A percentile compares a stretch with the other conserved stretches of the same genome.
These are phyloP conservation scores for Peniophora sp. DNA, from an alignment of 1,284 basidiomycete genomes.

Conservation along the genomic window DNA sequence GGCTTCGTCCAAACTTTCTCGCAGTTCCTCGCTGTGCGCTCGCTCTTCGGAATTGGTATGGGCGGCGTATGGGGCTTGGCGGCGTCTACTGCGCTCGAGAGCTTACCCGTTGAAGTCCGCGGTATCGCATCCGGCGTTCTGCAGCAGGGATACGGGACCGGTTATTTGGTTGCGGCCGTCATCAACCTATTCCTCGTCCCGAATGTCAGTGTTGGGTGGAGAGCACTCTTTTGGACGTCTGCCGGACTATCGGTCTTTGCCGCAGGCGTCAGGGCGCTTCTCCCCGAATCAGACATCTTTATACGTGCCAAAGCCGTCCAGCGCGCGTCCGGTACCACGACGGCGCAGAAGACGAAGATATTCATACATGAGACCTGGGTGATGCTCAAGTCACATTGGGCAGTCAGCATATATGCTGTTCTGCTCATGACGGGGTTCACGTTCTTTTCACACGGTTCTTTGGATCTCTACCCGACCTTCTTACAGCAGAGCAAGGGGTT, in stretches of 20 bases:
- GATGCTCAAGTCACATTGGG: conserved; percentile 85
- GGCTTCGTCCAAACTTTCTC: conserved; percentile 64
- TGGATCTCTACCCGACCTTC: conserved; percentile 79
- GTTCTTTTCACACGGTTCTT: conserved; percentile 83
- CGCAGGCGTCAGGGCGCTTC: conserved; percentile 55
- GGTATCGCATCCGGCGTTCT: conserved; percentile 82
- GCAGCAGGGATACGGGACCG: conserved; percentile 61
- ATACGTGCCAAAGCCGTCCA: conserved; percentile 48
- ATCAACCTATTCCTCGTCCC: conserved; percentile 76
- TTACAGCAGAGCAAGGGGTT: conserved; percentile 58
- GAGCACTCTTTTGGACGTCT: conserved; percentile 62
- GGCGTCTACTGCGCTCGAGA: conserved; percentile 77
- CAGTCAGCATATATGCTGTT: conserved; percentile 78
- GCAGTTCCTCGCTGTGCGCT: conserved; percentile 67
- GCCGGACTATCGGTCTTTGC: conserved; percentile 71
- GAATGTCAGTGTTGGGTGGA: conserved; percentile 42
- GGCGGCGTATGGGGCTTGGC: conserved; percentile 80
- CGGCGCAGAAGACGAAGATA: conserved; percentile 50
- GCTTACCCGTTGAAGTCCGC: conserved; percentile 80
- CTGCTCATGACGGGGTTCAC: conserved; percentile 84
- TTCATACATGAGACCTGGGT: conserved; percentile 67
- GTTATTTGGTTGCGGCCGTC: conserved; percentile 44
- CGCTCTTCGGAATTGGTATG: conserved; percentile 85
- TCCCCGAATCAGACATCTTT: conserved; percentile 84
- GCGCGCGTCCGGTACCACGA: conserved; percentile 28